Conservation (phyloP, 345 rosid species). For the Aurinia saxatilis region DNA sequence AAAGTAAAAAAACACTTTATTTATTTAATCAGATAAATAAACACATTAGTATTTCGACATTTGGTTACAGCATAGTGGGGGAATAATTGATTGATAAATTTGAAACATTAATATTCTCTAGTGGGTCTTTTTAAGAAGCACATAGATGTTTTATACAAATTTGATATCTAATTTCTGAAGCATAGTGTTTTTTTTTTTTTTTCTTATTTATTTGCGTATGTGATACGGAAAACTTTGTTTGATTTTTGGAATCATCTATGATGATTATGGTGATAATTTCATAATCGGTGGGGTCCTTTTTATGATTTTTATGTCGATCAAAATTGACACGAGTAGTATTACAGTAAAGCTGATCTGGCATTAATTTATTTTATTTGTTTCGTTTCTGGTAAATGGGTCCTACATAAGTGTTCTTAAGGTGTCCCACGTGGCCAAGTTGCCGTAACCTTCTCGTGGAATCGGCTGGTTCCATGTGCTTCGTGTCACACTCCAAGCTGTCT, state of each 20-base stretch:
- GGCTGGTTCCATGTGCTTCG: conserved; percentile 31
- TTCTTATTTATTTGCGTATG: conserved; percentile 1
- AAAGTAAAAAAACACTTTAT: not conserved
- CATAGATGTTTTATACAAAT: not conserved
- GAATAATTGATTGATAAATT: not conserved
- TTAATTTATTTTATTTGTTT: not conserved
- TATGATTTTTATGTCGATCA: not conserved
- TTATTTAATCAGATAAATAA: not conserved
- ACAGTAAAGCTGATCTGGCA: too few relatives aligned
- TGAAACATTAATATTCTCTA: not conserved
- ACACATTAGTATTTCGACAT: not conserved
- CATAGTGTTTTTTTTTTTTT: too few relatives aligned
- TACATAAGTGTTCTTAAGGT: not conserved
- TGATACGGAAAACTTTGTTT: conserved; percentile 9
- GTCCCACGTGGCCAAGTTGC: conserved; percentile 27
- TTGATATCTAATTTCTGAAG: not conserved
- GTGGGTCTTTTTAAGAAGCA: not conserved
- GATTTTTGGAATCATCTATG: conserved; percentile 2
- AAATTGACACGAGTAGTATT: too few relatives aligned
- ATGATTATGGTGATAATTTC: not conserved
- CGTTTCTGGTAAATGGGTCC: not conserved
- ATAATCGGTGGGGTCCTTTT: not conserved
- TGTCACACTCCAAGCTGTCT: conserved; percentile 25
- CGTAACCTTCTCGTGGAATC: conserved; percentile 28
- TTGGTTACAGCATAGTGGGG: not conserved